Evolutionary conservation across 78 protist species (phyloP).

Genomic region (slime mould (Dictyostelium discoideum)): DNA sequence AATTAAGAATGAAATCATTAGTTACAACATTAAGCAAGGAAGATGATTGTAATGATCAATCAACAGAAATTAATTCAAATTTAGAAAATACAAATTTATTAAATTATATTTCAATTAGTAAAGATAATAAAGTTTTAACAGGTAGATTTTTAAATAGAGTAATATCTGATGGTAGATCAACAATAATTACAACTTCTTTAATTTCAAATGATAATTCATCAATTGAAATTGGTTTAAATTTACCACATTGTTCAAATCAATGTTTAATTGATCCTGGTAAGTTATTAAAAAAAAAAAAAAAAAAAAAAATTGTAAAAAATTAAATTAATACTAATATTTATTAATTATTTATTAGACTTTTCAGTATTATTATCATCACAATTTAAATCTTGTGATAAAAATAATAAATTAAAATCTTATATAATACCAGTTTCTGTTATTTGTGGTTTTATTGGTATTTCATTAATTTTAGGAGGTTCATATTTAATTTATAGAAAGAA

Average conservation of each 20-base stretch:
- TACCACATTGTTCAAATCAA: neutral
- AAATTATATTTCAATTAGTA: slow-evolving; percentile 28
- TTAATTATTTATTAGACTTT: neutral
- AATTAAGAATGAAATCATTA: neutral
- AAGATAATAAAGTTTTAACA: slow-evolving; percentile 3
- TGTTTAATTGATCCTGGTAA: slow-evolving; percentile 21
- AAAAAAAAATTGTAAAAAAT: no score
- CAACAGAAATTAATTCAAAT: neutral
- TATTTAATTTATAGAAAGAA: neutral
- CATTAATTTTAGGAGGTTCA: neutral
- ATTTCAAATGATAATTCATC: neutral
- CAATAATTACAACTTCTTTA: neutral
- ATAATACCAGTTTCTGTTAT: slow-evolving; percentile 1
- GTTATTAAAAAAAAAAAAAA: neutral
- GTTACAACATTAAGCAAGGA: neutral
- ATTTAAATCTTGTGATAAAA: neutral
- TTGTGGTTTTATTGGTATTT: neutral
- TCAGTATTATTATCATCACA: neutral
- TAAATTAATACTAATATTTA: no score
- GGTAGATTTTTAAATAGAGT: slow-evolving; percentile 31
- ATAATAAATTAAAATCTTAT: neutral
- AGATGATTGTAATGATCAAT: neutral
- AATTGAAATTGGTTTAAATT: slow-evolving; percentile 8
- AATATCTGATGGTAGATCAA: slow-evolving; percentile 7
- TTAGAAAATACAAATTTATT: neutral